Evolutionary conservation across 2,329 filamentous ascomycete genomes (phyloP), one percentile per base, ranked within the genome.

Genomic region (Fusarium cyanostomum): DNA sequence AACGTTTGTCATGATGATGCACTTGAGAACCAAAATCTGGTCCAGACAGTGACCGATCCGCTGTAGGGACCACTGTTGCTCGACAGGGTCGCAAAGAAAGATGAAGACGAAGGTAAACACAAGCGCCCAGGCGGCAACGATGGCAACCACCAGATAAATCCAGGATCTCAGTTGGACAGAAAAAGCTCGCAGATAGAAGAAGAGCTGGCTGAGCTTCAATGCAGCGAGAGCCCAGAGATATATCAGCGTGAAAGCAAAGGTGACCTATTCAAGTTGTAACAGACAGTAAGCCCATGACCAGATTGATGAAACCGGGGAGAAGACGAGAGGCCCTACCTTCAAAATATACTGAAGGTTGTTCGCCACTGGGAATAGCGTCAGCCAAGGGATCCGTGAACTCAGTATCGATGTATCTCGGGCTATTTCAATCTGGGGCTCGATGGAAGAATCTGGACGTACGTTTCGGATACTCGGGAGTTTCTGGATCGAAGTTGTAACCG

Each of bases 1-100:
- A 39, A 78, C 73, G 53, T 78, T 78, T 41, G 66, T 70, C 53
- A 68, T 57, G 43, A 70, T 67, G 42, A 70, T 62, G 33, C 56
- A 62, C 50, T 66, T 59, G 30, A 66, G 43, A 4, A 70, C 39
- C 10, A 62, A 37, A 9, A 69, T 65, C 48, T 68, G 63, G 48
- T 67, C 64, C 49, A 64, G 54, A 42, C 67, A 69, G 42, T 37
- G 45, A 12, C 65, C 65, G 31, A 66, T 60, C 3, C 67, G 61
- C 13, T 56, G 48, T 15, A 66, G 52, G 26, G 60, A 62, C 67
- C 67, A 70, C 31, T 68, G 67, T 30, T 60, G 59, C 35, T 58
- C 21, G 30, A 68, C 9, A 4, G 66, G 67, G 33, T 64, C 41
- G 52, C 67, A 70, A 18, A 68, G 58, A 41, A 70, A 68, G 52